Percentiles rank a stretch among this genome's conserved stretches.
Evolutionary conservation across 1,139 yeast genomes (phyloP).

Genomic region (Hyphopichia pseudoburtonii): DNA sequence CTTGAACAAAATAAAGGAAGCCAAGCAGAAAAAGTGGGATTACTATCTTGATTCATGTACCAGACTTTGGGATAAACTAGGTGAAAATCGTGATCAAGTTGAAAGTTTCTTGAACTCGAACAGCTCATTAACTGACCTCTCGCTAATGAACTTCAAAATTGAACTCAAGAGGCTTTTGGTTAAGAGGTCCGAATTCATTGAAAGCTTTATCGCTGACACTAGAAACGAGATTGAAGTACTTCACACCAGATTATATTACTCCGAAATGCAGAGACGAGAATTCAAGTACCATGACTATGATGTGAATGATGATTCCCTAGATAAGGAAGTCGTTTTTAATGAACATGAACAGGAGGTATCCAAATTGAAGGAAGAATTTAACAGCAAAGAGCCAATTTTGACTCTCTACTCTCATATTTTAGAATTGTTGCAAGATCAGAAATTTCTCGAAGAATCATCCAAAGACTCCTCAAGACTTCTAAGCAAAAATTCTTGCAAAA

Average conservation of each 20-base stretch:
- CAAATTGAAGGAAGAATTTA: constrained; percentile 48
- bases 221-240: constrained; percentile 55
- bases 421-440: constrained; percentile 59
- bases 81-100: constrained; percentile 37
- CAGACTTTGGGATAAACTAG: constrained; percentile 51
- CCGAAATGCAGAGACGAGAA: constrained; percentile 40
- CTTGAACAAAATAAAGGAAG: constrained; percentile 27
- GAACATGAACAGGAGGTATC: constrained; percentile 65
- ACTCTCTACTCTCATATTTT: constrained; percentile 53
- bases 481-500: constrained; percentile 75
- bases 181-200: constrained; percentile 63
- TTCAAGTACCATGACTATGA: constrained; percentile 41
- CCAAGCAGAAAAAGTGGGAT: constrained; percentile 36
- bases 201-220: constrained; percentile 64
- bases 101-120: constrained; percentile 38
- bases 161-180: constrained; percentile 60
- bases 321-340: constrained; percentile 54
- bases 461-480: constrained; percentile 79
- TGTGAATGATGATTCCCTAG: constrained; percentile 37
- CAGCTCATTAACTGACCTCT: constrained; percentile 34
- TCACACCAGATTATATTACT: constrained; percentile 65
- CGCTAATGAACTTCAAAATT: constrained; percentile 40
- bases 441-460: constrained; percentile 63
- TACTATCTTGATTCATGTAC: constrained; percentile 37
- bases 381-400: constrained; percentile 56